A percentile compares a stretch with the other conserved stretches of the same genome.
Evolutionary conservation across 108 stramenopile genomes (phyloP).

Genomic region (Conticribra guillardii): DNA sequence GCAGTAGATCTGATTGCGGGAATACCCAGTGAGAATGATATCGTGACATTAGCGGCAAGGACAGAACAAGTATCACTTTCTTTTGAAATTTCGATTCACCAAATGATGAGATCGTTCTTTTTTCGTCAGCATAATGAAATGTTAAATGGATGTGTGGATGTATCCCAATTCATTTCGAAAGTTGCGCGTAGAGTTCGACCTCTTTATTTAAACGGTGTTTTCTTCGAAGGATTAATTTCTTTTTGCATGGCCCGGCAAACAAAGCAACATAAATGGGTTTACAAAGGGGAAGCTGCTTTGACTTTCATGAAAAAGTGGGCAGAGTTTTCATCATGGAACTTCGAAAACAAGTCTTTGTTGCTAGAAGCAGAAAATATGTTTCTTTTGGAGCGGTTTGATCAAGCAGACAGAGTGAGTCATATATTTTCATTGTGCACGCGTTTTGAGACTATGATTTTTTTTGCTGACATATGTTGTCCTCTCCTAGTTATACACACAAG

Average conservation of each 20-base stretch:
- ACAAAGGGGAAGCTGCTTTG: not conserved
- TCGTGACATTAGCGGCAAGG: not conserved
- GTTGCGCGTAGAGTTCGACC: not conserved
- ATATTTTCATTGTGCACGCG: too few species aligned
- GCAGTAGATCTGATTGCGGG: not conserved
- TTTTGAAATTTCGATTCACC: not conserved
- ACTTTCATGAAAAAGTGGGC: not conserved
- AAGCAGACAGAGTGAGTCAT: too few species aligned
- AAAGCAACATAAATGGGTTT: not conserved
- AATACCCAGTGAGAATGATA: not conserved
- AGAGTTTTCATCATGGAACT: slow-evolving; percentile 11
- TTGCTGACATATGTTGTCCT: too few species aligned
- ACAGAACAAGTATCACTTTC: not conserved
- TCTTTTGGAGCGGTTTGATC: too few species aligned
- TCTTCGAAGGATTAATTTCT: slow-evolving; percentile 16
- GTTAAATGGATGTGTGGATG: too few species aligned
- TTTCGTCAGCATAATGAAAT: slow-evolving; percentile 12
- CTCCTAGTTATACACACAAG: not conserved
- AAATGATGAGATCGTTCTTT: slow-evolving; percentile 5
- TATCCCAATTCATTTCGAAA: not conserved
- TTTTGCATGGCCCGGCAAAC: slow-evolving; percentile 7
- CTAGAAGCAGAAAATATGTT: slow-evolving; percentile 19
- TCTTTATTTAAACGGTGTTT: not conserved
- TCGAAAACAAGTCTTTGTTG: slow-evolving; percentile 5
- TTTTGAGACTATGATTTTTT: too few species aligned